Evolutionary conservation across 768 basidiomycete genomes (phyloP).

Genomic region (Dacryopinax primogenitus): DNA sequence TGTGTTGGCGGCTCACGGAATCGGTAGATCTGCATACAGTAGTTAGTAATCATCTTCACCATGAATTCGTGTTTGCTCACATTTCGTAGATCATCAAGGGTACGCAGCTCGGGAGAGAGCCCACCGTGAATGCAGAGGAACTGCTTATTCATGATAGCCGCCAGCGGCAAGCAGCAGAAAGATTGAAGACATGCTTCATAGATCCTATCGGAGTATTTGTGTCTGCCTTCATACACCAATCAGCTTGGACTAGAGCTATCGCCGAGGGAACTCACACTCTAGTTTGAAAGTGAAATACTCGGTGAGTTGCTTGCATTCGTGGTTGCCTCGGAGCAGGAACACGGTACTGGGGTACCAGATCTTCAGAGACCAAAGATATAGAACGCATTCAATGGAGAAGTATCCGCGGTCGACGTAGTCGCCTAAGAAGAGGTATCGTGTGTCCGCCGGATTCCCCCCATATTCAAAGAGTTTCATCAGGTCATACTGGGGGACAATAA

Average conservation of each 20-base stretch:
- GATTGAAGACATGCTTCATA: constrained; percentile 98
- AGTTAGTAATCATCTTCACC: neutral
- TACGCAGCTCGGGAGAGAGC: constrained; percentile 85
- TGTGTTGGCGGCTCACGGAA: constrained; percentile 97
- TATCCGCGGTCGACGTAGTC: constrained; percentile 91
- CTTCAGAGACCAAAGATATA: constrained; percentile 96
- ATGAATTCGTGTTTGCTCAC: constrained; percentile 39
- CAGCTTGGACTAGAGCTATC: constrained; percentile 9
- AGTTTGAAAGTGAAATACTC: constrained; percentile 99
- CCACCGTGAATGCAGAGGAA: constrained; percentile 98
- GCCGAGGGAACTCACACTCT: constrained; percentile 54
- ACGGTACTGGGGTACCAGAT: constrained; percentile 98
- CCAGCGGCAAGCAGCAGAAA: constrained; percentile 88
- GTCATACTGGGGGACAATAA: constrained; percentile 49
- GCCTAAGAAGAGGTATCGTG: constrained; percentile 81
- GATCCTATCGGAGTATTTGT: constrained; percentile 93
- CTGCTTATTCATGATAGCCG: constrained; percentile 98
- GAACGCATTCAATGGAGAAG: constrained; percentile 96
- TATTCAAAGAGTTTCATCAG: constrained; percentile 93
- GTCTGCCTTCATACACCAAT: constrained; percentile 54
- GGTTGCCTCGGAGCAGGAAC: constrained; percentile 93
- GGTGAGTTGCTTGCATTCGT: constrained; percentile 96
- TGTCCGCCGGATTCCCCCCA: constrained; percentile 86
- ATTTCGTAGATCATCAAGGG: constrained; percentile 82
- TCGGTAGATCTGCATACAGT: constrained; percentile 62